Evolutionary conservation across 1,284 basidiomycete species (phyloP), one percentile per base, ranked within the genome.

Genomic region (Moesziomyces sp.): DNA sequence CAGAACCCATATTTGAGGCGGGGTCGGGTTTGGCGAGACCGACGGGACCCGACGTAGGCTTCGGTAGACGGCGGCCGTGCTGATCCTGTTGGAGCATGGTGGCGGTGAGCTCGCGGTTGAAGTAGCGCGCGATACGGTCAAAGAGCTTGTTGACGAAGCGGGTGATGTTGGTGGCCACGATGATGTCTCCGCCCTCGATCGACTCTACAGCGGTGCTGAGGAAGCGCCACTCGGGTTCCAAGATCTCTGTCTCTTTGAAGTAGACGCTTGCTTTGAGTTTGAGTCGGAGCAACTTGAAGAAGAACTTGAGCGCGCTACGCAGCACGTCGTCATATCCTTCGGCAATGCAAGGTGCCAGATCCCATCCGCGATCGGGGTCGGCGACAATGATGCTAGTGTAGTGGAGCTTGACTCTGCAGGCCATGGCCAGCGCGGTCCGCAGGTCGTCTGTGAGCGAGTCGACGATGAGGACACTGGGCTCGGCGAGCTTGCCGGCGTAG

Each of bases 361-460:
- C 90, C 97, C 97, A 99, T 60, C 92, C 91, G 16, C 91, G 90
- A 21, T 90, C 90, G 0, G 91, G 90, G 83, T 98, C 94, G 16
- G 94, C 91, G 7, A 80, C 88, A 67, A 96, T 88, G 81, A 96
- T 92, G 19, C 91, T 91, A 74, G 93, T 90, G 85, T 98, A 99
- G 83, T 97, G 94, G 62, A 92, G 88, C 85, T 98, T 98, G 79
- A 99, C 90, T 30, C 93, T 91, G 80, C 95, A 97, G 19, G 97
- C 95, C 49, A 97, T 88, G 14, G 93, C 92, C 55, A 99, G 91
- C 74, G 92, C 93, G 55, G 96, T 88, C 79, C 96, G 92, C 72
- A 99, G 88, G 83, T 97, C 95, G 78, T 96, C 94, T 18, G 91
- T 91, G 87, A 97, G 92, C 84, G 98, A 95, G 85, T 99, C 94